Base-by-base conservation (phyloP, 2,329 filamentous ascomycete species). In the Colletotrichum chrysophilum region DNA sequence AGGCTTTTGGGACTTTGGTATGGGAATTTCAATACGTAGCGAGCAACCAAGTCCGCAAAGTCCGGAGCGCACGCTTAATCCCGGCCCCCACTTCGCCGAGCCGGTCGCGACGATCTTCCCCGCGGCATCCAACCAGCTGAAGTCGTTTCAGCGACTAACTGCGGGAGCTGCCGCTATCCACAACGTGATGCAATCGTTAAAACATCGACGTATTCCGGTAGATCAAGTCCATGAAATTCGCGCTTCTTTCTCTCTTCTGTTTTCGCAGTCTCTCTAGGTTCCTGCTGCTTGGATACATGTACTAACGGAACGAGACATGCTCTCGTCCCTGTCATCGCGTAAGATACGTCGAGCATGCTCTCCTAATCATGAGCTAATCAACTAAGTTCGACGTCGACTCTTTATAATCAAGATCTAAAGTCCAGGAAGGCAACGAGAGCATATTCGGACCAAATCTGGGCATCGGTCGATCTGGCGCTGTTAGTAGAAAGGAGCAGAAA, bases 281-380 rank as follows among this genome's bases (percentile, higher is more conserved):
- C 34, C 14, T 36, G 34, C 34, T 0, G 7, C 34, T 36, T 36
- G 14, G 34, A 36, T 36, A 36, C 14, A 0, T 4, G 14, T 36
- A 36, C 34, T 36, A 8, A 36, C 34, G 14, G 7, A 36, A 36
- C 14, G 14, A 36, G 34, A 1, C 34, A 1, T 36, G 34, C 0
- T 36, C 34, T 36, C 14, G 14, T 36, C 0, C 14, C 34, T 36
- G 34, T 36, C 1, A 14, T 36, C 34, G 34, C 7, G 34, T 16
- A 36, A 36, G 34, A 7, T 36, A 36, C 34, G 34, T 0, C 3
- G 34, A 36, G 34, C 34, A 16, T 36, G 34, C 8, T 36, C 34
- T 36, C 34, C 0, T 36, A 0, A 8, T 36, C 34, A 36, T 36
- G 16, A 0, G 0, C 34, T 1, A 36, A 1, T 36, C 0, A 36